These are phyloP conservation scores for Nothophaeocryptopus gaeumannii DNA, from an alignment of 2,329 filamentous ascomycete genomes.

Conservation along the genomic window DNA sequence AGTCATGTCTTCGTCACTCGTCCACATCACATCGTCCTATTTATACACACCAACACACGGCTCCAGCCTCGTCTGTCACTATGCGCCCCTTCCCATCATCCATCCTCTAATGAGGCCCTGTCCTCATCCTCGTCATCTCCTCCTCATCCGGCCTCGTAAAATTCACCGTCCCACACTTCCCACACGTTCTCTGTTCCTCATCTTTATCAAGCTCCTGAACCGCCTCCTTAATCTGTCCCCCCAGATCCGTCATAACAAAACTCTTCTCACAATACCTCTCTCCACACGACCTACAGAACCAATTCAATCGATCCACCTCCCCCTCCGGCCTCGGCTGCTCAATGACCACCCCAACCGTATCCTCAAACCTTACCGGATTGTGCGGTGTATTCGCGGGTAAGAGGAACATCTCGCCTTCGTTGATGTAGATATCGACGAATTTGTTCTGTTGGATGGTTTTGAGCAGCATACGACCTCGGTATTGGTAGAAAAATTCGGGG, in stretches of 20 bases:
- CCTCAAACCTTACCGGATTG: constrained; percentile 87
- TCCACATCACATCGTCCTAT: too few relatives aligned
- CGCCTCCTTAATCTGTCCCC: constrained; percentile 89
- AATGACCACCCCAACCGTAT: constrained; percentile 91
- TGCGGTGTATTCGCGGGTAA: constrained; percentile 93
- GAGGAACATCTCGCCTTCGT: constrained; percentile 90
- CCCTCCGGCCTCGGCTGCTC: constrained; percentile 74
- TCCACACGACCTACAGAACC: constrained; percentile 78
- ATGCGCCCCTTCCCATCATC: too few relatives aligned
- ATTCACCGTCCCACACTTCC: constrained; percentile 71
- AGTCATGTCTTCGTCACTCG: too few relatives aligned
- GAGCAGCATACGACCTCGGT: constrained; percentile 88
- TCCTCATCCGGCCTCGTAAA: constrained; percentile 60
- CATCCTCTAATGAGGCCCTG: background rate
- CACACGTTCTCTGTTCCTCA: constrained; percentile 69
- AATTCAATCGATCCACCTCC: constrained; percentile 75
- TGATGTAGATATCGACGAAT: constrained; percentile 84
- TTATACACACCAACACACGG: too few relatives aligned
- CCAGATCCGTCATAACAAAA: constrained; percentile 87
- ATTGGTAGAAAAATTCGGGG: constrained; percentile 97
- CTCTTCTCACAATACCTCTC: constrained; percentile 77
- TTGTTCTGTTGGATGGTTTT: constrained; percentile 36
- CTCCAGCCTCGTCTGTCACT: too few relatives aligned
- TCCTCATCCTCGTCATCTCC: constrained; percentile 36
- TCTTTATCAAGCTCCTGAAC: constrained; percentile 79